A percentile compares a stretch with the other conserved stretches of the same genome.
Conservation (phyloP, 2,329 filamentous ascomycete genomes). For the Graphilbum ipis-grandicollis region DNA sequence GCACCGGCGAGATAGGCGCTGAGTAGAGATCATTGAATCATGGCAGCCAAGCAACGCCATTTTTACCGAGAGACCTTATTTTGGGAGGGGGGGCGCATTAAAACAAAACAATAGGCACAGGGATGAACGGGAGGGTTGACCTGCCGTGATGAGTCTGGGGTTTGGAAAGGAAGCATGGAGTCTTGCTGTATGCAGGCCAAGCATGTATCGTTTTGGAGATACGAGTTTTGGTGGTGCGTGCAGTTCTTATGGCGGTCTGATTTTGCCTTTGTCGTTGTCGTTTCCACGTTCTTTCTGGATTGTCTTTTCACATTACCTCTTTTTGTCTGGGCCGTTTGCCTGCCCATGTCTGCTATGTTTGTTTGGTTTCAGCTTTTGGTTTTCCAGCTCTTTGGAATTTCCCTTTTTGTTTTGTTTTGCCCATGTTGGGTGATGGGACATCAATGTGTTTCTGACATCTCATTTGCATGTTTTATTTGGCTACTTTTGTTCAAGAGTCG, state of each 20-base stretch:
- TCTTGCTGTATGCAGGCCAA: neutral
- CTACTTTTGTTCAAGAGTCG: too few species aligned
- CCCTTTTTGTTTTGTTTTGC: too few species aligned
- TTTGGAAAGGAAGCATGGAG: neutral
- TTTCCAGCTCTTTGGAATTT: too few species aligned
- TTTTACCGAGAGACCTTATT: too few species aligned
- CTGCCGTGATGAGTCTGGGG: neutral
- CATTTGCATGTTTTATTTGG: too few species aligned
- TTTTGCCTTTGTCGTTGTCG: neutral
- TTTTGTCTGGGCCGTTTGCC: neutral
- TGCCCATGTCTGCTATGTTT: neutral
- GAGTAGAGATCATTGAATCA: too few species aligned
- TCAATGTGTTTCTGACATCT: neutral
- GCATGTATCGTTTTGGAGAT: neutral
- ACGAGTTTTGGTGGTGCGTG: neutral
- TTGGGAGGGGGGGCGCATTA: too few species aligned
- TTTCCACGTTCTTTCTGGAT: neutral
- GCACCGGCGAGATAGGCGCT: slow-evolving; percentile 28
- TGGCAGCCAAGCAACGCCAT: too few species aligned
- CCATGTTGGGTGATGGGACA: neutral
- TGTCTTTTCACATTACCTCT: neutral
- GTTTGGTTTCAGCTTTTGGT: neutral
- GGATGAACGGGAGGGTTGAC: neutral
- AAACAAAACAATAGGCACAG: neutral
- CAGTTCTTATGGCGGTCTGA: neutral